A percentile compares a stretch with the other conserved stretches of the same genome.
Evolutionary conservation across 2,329 filamentous ascomycete genomes (phyloP).

Genomic region (Colletotrichum zoysiae): DNA sequence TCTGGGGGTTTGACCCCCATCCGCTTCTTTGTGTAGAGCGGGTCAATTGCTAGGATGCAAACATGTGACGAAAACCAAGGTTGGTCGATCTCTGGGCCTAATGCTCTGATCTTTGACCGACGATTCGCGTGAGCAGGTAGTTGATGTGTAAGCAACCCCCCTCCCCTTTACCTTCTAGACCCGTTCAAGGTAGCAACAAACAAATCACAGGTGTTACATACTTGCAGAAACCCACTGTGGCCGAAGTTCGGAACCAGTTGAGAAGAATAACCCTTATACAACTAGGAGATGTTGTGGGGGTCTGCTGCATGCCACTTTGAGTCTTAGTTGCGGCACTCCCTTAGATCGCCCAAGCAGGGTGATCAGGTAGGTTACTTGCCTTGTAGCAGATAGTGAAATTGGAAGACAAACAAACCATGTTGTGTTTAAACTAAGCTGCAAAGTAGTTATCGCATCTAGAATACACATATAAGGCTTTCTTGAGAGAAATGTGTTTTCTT

Average conservation of each 20-base stretch:
- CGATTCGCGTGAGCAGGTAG: background rate
- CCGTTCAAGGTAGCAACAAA: background rate
- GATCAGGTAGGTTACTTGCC: no score
- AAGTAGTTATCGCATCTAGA: no score
- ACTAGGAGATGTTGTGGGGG: slow-evolving; percentile 18
- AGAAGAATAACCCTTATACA: slow-evolving; percentile 8
- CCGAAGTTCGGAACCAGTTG: slow-evolving; percentile 15
- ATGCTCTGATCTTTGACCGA: background rate
- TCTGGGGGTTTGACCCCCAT: slow-evolving; percentile 31
- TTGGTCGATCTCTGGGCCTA: slow-evolving; percentile 3
- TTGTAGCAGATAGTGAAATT: no score
- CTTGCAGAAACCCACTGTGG: slow-evolving; percentile 13
- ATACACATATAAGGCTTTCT: no score
- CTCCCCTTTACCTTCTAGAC: background rate
- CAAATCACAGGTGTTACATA: slow-evolving; percentile 23
- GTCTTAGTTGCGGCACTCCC: no score
- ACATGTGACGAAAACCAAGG: background rate
- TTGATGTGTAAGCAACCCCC: background rate
- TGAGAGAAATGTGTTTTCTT: no score
- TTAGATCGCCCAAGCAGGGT: no score
- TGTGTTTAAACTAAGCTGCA: no score
- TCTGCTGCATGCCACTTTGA: background rate
- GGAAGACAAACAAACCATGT: no score
- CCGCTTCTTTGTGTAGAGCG: background rate
- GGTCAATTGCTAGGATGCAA: slow-evolving; percentile 7